Evolutionary conservation across 208 protist species (phyloP), one percentile per base, ranked within the genome.

Genomic region (Crithidia expoeki): DNA sequence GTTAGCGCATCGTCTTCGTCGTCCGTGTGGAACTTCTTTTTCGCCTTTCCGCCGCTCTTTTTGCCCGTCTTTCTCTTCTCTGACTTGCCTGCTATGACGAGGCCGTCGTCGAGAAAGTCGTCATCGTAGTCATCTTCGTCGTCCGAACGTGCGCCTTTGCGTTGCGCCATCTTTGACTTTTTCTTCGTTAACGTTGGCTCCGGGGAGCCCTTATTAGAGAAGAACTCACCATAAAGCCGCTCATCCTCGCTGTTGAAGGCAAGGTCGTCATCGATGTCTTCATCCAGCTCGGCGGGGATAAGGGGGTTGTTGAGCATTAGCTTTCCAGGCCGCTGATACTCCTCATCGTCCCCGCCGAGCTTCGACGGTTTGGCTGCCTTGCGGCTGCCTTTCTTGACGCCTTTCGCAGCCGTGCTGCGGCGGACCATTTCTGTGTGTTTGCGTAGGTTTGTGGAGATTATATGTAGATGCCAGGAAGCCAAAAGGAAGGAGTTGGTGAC

Each of bases 191-290:
- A 23, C 19, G 53, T 62, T 23, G 46, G n/a, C 42, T 33, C 32
- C 27, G 66, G 11, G n/a, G 73, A 28, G 0, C 40, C 42, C 23
- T 81, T 75, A 27, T 78, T 21, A 17, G 62, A 40, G 53, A 96
- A 96, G 47, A 96, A 91, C 47, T 93, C 82, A 4, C 92, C 92
- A 67, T 94, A 96, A 56, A 91, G 75, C n/a, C 74, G 68, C 65
- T 96, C 92, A 56, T 96, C 92, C 32, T 96, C 92, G 62, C 89
- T 95, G 72, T 96, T 86, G 74, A 96, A 96, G 46, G 92, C 92
- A 21, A 96, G 76, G 34, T 96, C 92, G 62, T 96, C 92, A 64
- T 96, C 89, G 53, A 96, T 93, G 72, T 96, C 92, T 68, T 96
- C 92, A 51, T 96, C 92, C 16, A 95, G 33, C 36, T 96, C 86